These are phyloP conservation scores for Prunella vulgaris DNA, from an alignment of 257 asterid species.

Conservation along the genomic window DNA sequence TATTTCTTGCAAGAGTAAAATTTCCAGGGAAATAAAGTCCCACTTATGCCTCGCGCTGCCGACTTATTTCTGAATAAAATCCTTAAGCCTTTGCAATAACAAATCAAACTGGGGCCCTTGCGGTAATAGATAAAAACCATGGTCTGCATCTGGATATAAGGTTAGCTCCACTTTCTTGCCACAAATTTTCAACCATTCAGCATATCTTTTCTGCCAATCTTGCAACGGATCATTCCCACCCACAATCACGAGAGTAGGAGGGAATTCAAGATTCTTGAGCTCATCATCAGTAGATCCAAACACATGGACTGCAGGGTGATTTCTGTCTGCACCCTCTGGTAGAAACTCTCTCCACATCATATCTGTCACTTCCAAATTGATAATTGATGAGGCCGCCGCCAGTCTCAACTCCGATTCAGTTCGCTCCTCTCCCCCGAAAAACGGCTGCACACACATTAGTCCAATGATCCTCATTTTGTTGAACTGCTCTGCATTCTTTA, in stretches of 20 bases:
- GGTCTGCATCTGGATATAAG: neutral
- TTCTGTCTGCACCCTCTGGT: conserved; percentile 36
- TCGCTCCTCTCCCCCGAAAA: conserved; percentile 46
- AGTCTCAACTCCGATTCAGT: conserved; percentile 40
- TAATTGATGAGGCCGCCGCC: conserved; percentile 14
- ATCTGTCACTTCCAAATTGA: conserved; percentile 20
- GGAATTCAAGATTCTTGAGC: conserved; percentile 22
- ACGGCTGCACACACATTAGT: conserved; percentile 34
- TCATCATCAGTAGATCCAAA: no score
- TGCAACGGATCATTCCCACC: conserved; percentile 32
- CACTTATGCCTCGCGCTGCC: neutral
- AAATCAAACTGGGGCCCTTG: conserved; percentile 17
- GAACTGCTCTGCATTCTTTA: conserved; percentile 8
- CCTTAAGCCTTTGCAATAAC: conserved; percentile 3
- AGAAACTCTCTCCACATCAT: conserved; percentile 31
- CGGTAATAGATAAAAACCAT: neutral
- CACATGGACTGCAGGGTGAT: conserved; percentile 41
- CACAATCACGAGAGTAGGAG: conserved; percentile 24
- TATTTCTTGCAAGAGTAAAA: no score
- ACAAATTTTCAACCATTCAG: conserved; percentile 16
- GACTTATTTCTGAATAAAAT: neutral
- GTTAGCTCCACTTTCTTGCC: conserved; percentile 22
- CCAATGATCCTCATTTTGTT: conserved; percentile 22
- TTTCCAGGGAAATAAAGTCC: neutral
- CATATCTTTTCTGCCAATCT: conserved; percentile 30